Percentiles rank a stretch among this genome's conserved stretches.
Conservation (phyloP, 2,329 filamentous ascomycete species). For the Talaromyces sp. region DNA sequence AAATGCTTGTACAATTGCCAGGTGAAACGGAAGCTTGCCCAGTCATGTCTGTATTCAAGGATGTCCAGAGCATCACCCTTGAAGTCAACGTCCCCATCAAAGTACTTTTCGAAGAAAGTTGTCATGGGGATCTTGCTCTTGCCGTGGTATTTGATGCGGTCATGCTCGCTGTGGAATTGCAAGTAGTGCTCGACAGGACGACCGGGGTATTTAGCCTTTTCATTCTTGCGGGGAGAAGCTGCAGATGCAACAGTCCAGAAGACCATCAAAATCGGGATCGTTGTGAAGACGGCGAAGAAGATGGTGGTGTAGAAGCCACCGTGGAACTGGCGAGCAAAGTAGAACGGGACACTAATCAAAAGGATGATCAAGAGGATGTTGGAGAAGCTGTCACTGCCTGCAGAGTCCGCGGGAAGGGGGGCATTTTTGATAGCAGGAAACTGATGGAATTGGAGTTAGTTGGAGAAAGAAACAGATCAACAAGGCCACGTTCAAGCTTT, state of each 20-base stretch:
- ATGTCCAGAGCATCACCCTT: conserved; percentile 87
- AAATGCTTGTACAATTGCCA: conserved; percentile 80
- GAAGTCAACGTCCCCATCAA: conserved; percentile 89
- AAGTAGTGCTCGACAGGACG: conserved; percentile 84
- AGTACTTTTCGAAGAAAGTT: conserved; percentile 97
- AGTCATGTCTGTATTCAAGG: conserved; percentile 92
- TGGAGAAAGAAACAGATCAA: neutral
- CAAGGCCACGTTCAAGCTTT: conserved; percentile 11
- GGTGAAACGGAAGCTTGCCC: conserved; percentile 92
- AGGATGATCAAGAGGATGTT: conserved; percentile 69
- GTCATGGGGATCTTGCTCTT: conserved; percentile 54
- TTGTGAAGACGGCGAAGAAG: conserved; percentile 76
- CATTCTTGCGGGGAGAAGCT: conserved; percentile 82
- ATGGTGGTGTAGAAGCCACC: conserved; percentile 83
- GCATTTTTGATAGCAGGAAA: conserved; percentile 89
- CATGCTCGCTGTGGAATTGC: conserved; percentile 43
- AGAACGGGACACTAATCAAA: conserved; percentile 67
- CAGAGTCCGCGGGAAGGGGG: conserved; percentile 82
- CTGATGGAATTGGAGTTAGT: conserved; percentile 41
- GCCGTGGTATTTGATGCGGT: conserved; percentile 44
- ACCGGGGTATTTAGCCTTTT: conserved; percentile 82
- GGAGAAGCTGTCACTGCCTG: conserved; percentile 81
- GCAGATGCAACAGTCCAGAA: conserved; percentile 80
- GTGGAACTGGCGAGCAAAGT: conserved; percentile 73
- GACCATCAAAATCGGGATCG: conserved; percentile 69